These are phyloP conservation scores for Tylopilus sp. DNA, from an alignment of 768 basidiomycete species.

Conservation along the genomic window DNA sequence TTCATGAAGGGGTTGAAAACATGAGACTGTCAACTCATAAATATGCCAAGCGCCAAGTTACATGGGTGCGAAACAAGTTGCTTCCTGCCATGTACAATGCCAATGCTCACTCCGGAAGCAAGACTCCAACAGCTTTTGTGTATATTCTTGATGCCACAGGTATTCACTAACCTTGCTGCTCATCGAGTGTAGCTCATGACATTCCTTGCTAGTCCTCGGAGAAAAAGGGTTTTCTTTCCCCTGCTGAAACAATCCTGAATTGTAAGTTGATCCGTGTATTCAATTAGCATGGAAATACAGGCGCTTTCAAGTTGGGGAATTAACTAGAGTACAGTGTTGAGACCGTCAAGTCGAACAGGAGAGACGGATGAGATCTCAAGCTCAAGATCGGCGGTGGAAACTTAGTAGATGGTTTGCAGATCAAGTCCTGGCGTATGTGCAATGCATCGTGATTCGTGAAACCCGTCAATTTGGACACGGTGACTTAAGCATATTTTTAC, in stretches of 20 bases:
- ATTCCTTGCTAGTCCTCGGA: conserved; percentile 41
- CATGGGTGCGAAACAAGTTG: conserved; percentile 90
- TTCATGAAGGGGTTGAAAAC: conserved; percentile 61
- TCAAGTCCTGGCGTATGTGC: no score
- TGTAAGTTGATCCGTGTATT: conserved; percentile 33
- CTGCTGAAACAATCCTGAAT: conserved; percentile 47
- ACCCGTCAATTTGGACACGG: no score
- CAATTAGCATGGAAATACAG: no score
- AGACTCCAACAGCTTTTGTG: conserved; percentile 33
- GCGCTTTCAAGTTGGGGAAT: no score
- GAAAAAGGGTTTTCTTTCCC: conserved; percentile 52
- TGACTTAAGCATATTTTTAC: no score
- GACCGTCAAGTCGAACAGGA: no score
- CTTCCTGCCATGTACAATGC: conserved; percentile 63
- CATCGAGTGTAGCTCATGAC: background rate
- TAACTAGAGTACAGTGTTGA: no score
- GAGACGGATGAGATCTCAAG: no score
- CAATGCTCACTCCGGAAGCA: conserved; percentile 34
- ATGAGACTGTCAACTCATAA: conserved; percentile 88
- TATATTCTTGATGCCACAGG: conserved; percentile 72
- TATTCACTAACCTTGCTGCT: conserved; percentile 25
- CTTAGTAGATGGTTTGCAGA: no score
- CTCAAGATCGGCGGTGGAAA: no score
- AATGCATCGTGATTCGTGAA: no score
- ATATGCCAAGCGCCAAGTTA: conserved; percentile 88